Percentiles rank a stretch among this genome's conserved stretches.
Conservation (phyloP, 202 grass and related monocot genomes). For the Alloteropsis angusta region DNA sequence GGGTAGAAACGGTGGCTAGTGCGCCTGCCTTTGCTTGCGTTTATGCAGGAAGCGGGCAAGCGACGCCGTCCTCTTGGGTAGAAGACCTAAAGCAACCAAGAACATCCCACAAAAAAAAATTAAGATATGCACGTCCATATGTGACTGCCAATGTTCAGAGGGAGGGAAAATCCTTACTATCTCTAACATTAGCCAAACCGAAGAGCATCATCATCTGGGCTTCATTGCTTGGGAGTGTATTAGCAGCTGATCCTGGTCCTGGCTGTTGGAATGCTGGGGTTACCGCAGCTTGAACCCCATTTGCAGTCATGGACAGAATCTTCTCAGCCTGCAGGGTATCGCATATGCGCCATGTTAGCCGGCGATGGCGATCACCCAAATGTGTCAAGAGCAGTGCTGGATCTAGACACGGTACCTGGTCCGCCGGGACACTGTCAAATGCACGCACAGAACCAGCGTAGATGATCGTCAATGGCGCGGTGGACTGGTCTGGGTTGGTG, state of each 20-base stretch:
- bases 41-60: conserved; percentile 54
- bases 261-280: neutral
- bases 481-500: neutral
- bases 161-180: neutral
- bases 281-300: neutral
- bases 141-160: neutral
- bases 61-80: conserved; percentile 42
- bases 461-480: conserved; percentile 42
- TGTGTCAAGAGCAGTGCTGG: neutral
- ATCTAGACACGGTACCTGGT: conserved; percentile 33
- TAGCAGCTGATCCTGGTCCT: neutral
- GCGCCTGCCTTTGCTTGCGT: conserved; percentile 47
- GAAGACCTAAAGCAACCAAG: conserved; percentile 24
- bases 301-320: conserved; percentile 6
- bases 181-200: neutral
- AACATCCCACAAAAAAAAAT: neutral
- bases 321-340: conserved; percentile 21
- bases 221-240: neutral
- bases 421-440: conserved; percentile 39
- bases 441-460: conserved; percentile 47
- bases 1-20: neutral
- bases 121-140: neutral
- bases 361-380: neutral
- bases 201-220: neutral
- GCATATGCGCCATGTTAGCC: neutral